Conservation (phyloP, 805 yeast genomes). For the Candida yuanshanica region DNA sequence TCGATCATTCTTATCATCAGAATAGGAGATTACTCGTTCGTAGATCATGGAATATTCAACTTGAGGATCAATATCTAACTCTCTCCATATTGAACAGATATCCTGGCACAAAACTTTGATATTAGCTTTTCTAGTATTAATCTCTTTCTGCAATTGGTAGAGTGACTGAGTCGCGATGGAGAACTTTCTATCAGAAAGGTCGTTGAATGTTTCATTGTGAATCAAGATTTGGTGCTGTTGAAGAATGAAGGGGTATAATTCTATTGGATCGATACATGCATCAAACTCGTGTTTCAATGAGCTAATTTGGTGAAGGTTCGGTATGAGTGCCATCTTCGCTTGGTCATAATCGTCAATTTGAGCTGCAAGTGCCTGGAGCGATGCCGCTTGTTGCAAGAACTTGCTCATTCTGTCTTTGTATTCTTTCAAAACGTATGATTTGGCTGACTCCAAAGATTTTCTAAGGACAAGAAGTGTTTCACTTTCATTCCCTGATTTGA, state of each 20-base stretch:
- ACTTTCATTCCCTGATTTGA: constrained; percentile 17
- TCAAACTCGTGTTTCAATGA: constrained; percentile 6
- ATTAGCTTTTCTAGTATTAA: constrained; percentile 9
- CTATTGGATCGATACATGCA: constrained; percentile 5
- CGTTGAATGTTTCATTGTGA: constrained; percentile 15
- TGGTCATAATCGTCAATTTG: constrained; percentile 10
- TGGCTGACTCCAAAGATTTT: constrained; percentile 27
- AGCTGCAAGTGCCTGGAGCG: constrained; percentile 3
- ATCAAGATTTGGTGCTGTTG: constrained; percentile 18
- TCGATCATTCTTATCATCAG: background rate
- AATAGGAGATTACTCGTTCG: constrained; percentile 10
- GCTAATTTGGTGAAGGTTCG: constrained; percentile 9
- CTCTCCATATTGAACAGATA: constrained; percentile 17
- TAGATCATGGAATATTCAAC: constrained; percentile 16
- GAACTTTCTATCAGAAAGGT: constrained; percentile 19
- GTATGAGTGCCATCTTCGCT: constrained; percentile 8
- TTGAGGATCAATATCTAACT: constrained; percentile 20
- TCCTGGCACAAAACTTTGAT: constrained; percentile 9
- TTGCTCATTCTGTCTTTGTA: constrained; percentile 26
- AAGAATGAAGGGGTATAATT: constrained; percentile 17
- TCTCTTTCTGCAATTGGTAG: constrained; percentile 15
- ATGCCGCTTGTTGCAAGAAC: constrained; percentile 14
- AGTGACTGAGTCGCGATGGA: constrained; percentile 4
- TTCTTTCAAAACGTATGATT: constrained; percentile 25
- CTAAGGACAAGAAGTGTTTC: constrained; percentile 29